Evolutionary conservation across 441 rosid genomes (phyloP), one percentile per base, ranked within the genome.

Genomic region (Cnidoscolus chayamansa): DNA sequence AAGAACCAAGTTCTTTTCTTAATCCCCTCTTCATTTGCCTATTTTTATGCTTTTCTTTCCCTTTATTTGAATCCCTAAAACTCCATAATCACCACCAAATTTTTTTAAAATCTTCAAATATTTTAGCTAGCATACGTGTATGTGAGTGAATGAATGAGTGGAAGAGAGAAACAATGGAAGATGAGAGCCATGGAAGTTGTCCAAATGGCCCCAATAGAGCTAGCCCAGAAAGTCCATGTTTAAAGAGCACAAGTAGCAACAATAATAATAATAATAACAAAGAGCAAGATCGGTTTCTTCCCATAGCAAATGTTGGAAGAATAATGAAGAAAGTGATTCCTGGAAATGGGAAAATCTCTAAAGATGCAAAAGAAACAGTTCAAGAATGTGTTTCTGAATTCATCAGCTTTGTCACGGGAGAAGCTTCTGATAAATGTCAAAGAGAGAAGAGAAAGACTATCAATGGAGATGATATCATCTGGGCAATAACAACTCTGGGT

Each of bases 321-420:
- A 35, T 2, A 25, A 25, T 35, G 3, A 35, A 35, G 3, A 35
- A 35, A 35, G 86, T 83, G 73, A 84, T 90, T 32, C 95, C 93
- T 0, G 81, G 72, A 15, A 91, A 84, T 6, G 92, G 92, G 6
- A 89, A 89, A 71, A 91, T 91, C 67, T 91, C 95, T 0, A 89
- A 91, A 72, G 94, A 91, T 6, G 90, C 90, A 0, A 91, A 91
- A 69, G 95, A 89, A 73, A 87, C 89, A 1, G 90, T 86, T 20
- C 92, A 89, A 67, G 97, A 91, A 84, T 86, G 95, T 12, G 93
- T 89, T 4, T 91, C 94, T 0, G 91, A 89, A 82, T 91, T 91
- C 84, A 89, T 91, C 0, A 88, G 97, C 78, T 89, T 91, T 17
- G 88, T 89, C 5, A 87, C 90, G 0, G 89, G 93, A 12, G 92